Evolutionary conservation across 129 eudicot species (phyloP).

Genomic region (Heracleum sosnowskyi): DNA sequence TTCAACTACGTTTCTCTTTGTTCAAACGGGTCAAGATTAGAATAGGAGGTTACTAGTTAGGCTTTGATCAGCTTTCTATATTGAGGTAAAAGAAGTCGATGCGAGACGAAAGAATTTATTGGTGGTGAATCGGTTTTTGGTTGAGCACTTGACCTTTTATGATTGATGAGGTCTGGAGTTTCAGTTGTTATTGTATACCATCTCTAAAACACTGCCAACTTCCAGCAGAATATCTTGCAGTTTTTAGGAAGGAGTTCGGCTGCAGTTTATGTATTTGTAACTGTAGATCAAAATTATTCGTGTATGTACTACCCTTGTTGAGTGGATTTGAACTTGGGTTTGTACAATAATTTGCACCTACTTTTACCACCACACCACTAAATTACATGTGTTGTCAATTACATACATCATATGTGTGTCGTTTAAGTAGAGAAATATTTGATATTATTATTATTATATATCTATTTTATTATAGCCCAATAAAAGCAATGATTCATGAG

Average conservation of each 20-base stretch:
- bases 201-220: background rate
- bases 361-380: no score
- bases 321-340: no score
- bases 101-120: background rate
- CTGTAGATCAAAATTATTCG: background rate
- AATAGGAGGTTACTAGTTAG: conserved; percentile 1
- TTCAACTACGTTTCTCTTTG: conserved; percentile 7
- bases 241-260: background rate
- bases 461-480: no score
- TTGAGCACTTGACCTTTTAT: background rate
- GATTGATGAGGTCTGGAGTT: conserved; percentile 9
- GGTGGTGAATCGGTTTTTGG: background rate
- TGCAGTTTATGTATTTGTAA: background rate
- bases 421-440: no score
- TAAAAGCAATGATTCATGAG: no score
- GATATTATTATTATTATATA: no score
- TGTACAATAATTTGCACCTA: no score
- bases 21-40: background rate
- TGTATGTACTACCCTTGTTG: no score
- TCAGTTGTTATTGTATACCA: background rate
- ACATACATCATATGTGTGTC: no score
- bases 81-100: background rate
- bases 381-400: no score
- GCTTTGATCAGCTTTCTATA: conserved; percentile 3
- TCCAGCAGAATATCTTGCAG: conserved; percentile 1